Percentiles rank a stretch among this genome's conserved stretches.
These are phyloP conservation scores for Talaromyces rugulosus DNA, from an alignment of 2,329 filamentous ascomycete species.

Conservation along the genomic window DNA sequence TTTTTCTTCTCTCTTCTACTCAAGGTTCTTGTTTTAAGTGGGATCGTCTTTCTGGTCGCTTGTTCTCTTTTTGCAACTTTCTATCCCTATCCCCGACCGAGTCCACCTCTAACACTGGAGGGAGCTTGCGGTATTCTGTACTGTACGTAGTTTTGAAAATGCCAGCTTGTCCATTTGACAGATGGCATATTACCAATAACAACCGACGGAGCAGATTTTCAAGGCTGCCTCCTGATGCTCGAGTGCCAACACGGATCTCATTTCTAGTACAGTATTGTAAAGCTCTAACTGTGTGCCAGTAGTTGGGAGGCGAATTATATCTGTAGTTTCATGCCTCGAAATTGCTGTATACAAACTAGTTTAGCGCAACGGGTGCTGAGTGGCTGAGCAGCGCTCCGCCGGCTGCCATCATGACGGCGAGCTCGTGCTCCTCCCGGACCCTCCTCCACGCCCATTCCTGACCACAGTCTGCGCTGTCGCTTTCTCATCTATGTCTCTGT, in stretches of 20 bases:
- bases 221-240: background rate
- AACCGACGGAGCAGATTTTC: background rate
- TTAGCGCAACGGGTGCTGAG: conserved; percentile 10
- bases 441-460: background rate
- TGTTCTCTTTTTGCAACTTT: background rate
- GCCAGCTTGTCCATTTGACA: background rate
- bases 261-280: background rate
- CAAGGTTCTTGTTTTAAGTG: conserved; percentile 10
- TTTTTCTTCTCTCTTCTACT: conserved; percentile 9
- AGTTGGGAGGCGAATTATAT: too few species aligned
- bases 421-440: conserved; percentile 12
- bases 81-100: background rate
- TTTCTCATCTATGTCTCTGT: background rate
- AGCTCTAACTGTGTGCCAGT: background rate
- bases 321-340: too few species aligned
- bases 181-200: conserved; percentile 1
- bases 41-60: conserved; percentile 4
- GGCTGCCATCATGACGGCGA: conserved; percentile 6
- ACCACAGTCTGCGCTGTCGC: background rate
- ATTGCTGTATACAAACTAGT: background rate
- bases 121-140: conserved; percentile 2
- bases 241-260: background rate
- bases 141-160: conserved; percentile 1
- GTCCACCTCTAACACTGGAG: background rate
- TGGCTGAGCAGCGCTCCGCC: conserved; percentile 11